phyloP scores from a whole-genome alignment of 768 basidiomycete genomes.

The Leccinum boreale region DNA sequence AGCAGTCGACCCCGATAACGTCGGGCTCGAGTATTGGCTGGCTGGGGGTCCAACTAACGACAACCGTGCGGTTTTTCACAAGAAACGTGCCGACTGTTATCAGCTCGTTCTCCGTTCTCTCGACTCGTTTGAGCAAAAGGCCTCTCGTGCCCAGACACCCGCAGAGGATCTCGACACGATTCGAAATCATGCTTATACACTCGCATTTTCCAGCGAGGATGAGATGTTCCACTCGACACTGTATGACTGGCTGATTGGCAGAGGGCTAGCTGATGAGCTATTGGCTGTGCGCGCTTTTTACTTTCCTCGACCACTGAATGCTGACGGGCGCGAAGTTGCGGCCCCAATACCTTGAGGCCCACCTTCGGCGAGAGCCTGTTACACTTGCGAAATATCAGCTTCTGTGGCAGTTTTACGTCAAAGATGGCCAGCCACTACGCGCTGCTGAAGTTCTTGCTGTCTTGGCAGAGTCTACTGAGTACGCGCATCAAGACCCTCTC shows the following conservation, averaged over 20 bases:
- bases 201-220: constrained; percentile 82
- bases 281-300: constrained; percentile 64
- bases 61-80: constrained; percentile 52
- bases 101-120: constrained; percentile 81
- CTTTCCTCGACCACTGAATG: neutral
- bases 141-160: constrained; percentile 31
- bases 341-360: constrained; percentile 83
- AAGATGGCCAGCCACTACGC: constrained; percentile 80
- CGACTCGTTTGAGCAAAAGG: constrained; percentile 70
- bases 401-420: constrained; percentile 96
- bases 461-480: constrained; percentile 85
- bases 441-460: constrained; percentile 84
- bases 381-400: constrained; percentile 83
- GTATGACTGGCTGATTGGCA: constrained; percentile 90
- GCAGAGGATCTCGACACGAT: constrained; percentile 63
- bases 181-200: constrained; percentile 80
- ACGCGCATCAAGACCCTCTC: constrained; percentile 23
- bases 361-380: constrained; percentile 76
- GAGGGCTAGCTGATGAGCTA: constrained; percentile 80
- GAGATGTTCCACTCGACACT: constrained; percentile 91
- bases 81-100: constrained; percentile 72
- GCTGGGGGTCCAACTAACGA: constrained; percentile 59
- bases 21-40: constrained; percentile 75
- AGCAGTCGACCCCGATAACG: constrained; percentile 70
- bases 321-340: constrained; percentile 55